These are phyloP conservation scores for Phialophora verrucosa DNA, from an alignment of 2,329 filamentous ascomycete species.

Conservation along the genomic window DNA sequence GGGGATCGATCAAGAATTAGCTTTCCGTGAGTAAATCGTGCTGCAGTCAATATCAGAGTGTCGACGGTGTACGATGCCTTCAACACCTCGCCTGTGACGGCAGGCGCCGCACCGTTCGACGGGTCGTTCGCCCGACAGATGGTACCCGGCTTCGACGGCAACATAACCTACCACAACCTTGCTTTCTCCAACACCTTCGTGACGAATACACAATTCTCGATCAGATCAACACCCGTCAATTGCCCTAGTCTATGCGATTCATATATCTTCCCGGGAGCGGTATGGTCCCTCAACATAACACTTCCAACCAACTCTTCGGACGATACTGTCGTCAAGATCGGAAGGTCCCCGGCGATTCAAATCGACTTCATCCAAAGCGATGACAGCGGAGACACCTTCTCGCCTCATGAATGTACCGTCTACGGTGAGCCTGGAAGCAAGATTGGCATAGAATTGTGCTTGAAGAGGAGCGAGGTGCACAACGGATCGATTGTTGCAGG, in stretches of 20 bases:
- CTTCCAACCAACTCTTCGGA: background rate
- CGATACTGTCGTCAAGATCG: background rate
- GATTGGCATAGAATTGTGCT: constrained; percentile 1
- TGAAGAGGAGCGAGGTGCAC: background rate
- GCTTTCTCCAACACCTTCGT: constrained; percentile 13
- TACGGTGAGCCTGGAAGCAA: background rate
- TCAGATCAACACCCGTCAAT: background rate
- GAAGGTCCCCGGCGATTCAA: background rate
- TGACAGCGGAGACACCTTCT: background rate
- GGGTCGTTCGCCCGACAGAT: background rate
- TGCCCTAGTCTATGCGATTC: background rate
- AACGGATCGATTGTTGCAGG: background rate
- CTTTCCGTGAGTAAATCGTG: background rate
- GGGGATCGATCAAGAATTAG: background rate
- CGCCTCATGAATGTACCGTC: background rate
- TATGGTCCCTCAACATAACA: background rate
- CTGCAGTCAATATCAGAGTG: background rate
- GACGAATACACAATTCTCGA: constrained; percentile 1
- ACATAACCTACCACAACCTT: background rate
- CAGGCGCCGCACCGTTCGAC: background rate
- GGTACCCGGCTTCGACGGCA: background rate
- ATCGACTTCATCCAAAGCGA: background rate
- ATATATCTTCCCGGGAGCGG: constrained; percentile 5
- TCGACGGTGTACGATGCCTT: background rate
- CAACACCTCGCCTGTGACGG: background rate